Evolutionary conservation across 345 rosid species (phyloP), one percentile per base, ranked within the genome.

Genomic region (Firmiana major): DNA sequence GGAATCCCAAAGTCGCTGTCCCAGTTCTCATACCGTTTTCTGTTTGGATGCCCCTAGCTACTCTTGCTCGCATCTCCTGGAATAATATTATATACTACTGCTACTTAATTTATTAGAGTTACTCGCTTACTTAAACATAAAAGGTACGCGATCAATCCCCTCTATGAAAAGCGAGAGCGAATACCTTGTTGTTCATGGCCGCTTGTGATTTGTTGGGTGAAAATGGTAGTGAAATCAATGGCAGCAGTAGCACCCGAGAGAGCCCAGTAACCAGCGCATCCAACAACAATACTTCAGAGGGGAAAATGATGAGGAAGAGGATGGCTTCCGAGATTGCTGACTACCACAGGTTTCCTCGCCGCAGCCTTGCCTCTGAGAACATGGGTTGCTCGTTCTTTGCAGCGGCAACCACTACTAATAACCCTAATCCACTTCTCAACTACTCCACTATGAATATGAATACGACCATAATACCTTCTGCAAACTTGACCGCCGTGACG

Each of bases 291-390:
- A 68, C 54, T 4, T 21, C 69, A 64, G 79, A 76, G 21, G 72
- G 73, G 46, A 87, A 79, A 82, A 87, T 89, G 96, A 85, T 83
- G 82, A 85, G 98, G 76, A 95, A 96, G 83, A 83, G 99, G 77
- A 81, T 89, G 90, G 98, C 97, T 42, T 87, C 97, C 0, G 99
- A 96, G 83, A 86, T 92, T 91, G 87, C 86, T 72, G 78, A 63
- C 63, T 77, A 77, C 75, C 85, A 78, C 64, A 87, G 88, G 71
- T 83, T 83, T 80, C 84, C 83, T 53, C 83, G 86, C 80, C 85
- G 86, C 16, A 58, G 11, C 31, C 38, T 54, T n/a, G 15, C 60
- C n/a, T 51, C 58, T 28, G 40, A 42, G 4, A 63, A 31, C 57
- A 49, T 70, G 60, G 74, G 16, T n/a, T 53, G 75, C 62, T 71